Base-by-base conservation (phyloP, 345 rosid genomes). In the Turritis glabra region DNA sequence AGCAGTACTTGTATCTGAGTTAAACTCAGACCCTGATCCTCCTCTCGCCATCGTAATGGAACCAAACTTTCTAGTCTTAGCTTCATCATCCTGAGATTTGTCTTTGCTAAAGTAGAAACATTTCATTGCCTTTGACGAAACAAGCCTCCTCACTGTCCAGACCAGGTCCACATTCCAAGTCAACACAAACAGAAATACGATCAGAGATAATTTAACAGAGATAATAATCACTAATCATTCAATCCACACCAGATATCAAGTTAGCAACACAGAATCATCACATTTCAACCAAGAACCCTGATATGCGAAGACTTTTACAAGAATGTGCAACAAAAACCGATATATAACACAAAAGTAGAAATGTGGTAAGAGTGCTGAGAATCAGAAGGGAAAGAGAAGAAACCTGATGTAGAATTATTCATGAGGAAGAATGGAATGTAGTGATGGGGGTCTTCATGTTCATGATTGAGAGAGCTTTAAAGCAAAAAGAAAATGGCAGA, bases 1-100 rank as follows among this genome's bases (percentile, higher is more conserved):
- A 21, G 75, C 80, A 1, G 89, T 77, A 88, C 97, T 87, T 61
- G 86, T 79, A 35, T 90, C 91, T 0, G 97, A 91, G 77, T 82
- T 85, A n/a, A 84, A 83, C 50, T 85, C 97, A 5, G 96, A 89
- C 62, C 88, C 90, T 72, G 89, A 85, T 67, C 81, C 74, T 82
- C 82, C 81, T 73, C 82, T 86, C 13, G 72, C 48, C 37, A 79
- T 73, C 5, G 91, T 86, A 76, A 63, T 78, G 15, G 94, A 89
- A 67, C 63, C 66, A 32, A 88, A 88, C 76, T 87, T 88, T 11
- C 71, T 61, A 1, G 78, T 71, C 80, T 77, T 86, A 25, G 81
- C 78, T 67, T 84, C 90, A 53, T 72, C 30, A 30, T 76, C 80
- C 12, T 76, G 81, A 76, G 82, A 69, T 43, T 85, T 87, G 26